Evolutionary conservation across 768 basidiomycete species (phyloP).

Genomic region (Tephrocybe sp.): DNA sequence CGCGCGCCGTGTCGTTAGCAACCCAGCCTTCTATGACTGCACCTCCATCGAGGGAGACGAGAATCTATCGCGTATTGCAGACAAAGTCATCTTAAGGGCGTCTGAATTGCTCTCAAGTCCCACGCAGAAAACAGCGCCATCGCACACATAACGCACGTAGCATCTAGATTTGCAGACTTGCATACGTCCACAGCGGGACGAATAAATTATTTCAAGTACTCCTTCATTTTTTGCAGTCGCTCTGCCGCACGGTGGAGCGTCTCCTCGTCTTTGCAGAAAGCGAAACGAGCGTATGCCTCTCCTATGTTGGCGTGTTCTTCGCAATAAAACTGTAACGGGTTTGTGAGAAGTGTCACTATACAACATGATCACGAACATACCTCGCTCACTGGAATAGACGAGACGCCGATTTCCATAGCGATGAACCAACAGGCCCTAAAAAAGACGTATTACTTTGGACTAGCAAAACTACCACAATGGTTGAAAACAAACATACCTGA

Average conservation of each 20-base stretch:
- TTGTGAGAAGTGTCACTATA: slow-evolving; percentile 3
- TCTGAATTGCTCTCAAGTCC: slow-evolving; percentile 3
- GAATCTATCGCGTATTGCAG: slow-evolving; percentile 69
- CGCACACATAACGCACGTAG: slow-evolving; percentile 1
- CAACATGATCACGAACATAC: slow-evolving; percentile 37
- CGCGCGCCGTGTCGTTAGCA: slow-evolving; percentile 62
- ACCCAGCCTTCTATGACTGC: slow-evolving; percentile 84
- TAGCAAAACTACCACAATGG: no score
- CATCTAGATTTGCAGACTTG: slow-evolving; percentile 4
- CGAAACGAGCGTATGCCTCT: slow-evolving; percentile 84
- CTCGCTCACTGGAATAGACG: slow-evolving; percentile 94
- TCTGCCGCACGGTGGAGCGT: slow-evolving; percentile 81
- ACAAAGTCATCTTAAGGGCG: slow-evolving; percentile 36
- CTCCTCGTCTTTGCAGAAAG: slow-evolving; percentile 94
- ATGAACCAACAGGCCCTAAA: slow-evolving; percentile 93
- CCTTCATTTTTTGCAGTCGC: slow-evolving; percentile 70
- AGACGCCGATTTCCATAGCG: slow-evolving; percentile 85
- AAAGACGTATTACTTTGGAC: background rate
- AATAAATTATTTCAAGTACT: slow-evolving; percentile 45
- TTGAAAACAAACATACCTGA: slow-evolving; percentile 63
- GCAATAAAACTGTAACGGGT: slow-evolving; percentile 75
- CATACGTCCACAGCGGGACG: background rate
- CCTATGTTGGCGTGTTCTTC: slow-evolving; percentile 83
- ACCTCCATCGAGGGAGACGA: slow-evolving; percentile 41
- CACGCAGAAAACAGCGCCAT: background rate